Evolutionary conservation across 192 early-diverging fungal genomes (phyloP).

Genomic region (Coemansia asiatica): DNA sequence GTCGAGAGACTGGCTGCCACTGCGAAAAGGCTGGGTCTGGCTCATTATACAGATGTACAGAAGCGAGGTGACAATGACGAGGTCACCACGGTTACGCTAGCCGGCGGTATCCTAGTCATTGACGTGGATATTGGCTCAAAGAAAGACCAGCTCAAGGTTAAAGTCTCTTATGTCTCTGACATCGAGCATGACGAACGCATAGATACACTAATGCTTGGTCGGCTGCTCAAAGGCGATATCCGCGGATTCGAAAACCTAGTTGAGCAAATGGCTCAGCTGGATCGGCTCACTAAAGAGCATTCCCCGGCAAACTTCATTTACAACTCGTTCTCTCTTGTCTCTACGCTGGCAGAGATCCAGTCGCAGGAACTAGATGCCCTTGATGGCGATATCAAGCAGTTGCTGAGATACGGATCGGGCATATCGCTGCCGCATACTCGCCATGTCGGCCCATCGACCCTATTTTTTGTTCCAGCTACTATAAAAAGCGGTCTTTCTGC

Average conservation of each 20-base stretch:
- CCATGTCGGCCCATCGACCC: constrained; percentile 41
- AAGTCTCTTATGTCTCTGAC: constrained; percentile 47
- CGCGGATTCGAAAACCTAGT: constrained; percentile 40
- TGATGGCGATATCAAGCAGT: constrained; percentile 21
- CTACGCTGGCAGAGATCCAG: constrained; percentile 44
- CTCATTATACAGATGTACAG: constrained; percentile 45
- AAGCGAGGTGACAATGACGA: neutral
- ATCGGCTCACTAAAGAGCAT: constrained; percentile 28
- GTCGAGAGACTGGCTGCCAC: constrained; percentile 30
- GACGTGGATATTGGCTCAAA: constrained; percentile 42
- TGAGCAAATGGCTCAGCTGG: constrained; percentile 36
- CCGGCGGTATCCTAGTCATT: constrained; percentile 44
- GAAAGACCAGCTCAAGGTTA: constrained; percentile 29
- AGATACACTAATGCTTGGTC: constrained; percentile 31
- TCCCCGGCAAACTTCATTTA: constrained; percentile 43
- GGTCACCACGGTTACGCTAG: constrained; percentile 48
- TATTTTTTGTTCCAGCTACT: constrained; percentile 33
- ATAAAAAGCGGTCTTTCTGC: constrained; percentile 15
- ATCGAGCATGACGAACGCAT: constrained; percentile 46
- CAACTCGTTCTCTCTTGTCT: constrained; percentile 39
- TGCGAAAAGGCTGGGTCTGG: constrained; percentile 38
- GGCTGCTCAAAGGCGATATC: constrained; percentile 29
- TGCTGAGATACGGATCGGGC: constrained; percentile 34
- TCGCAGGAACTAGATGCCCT: constrained; percentile 33
- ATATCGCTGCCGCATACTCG: constrained; percentile 38